Conservation (phyloP, 306 rosid genomes). For the Sicyos edulis region DNA sequence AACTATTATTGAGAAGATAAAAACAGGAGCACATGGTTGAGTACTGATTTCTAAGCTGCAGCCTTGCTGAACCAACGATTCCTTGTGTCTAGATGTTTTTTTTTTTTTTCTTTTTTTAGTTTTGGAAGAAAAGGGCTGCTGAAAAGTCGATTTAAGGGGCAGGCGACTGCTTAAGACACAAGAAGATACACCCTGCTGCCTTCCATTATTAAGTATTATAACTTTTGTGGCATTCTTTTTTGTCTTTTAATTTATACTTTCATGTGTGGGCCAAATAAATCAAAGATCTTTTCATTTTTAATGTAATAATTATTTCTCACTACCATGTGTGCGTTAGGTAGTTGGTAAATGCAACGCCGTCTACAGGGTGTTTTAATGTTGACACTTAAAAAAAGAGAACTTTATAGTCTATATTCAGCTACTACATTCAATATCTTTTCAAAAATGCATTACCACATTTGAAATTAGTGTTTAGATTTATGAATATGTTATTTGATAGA, state of each 20-base stretch:
- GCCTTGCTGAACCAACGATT: conserved; percentile 7
- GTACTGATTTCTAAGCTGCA: background rate
- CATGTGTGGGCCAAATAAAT: conserved; percentile 1
- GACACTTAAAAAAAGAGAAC: too few species aligned
- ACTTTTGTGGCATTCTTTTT: background rate
- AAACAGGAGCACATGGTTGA: conserved; percentile 11
- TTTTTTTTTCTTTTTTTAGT: background rate
- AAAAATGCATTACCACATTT: too few species aligned
- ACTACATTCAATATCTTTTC: too few species aligned
- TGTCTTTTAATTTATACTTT: background rate
- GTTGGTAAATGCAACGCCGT: background rate
- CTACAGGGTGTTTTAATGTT: background rate
- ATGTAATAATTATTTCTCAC: background rate
- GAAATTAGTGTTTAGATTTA: too few species aligned
- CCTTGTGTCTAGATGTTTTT: conserved; percentile 7
- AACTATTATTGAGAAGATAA: background rate
- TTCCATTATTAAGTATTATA: background rate
- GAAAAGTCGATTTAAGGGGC: too few species aligned
- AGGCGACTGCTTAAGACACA: background rate
- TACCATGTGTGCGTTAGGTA: conserved; percentile 9
- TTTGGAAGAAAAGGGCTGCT: conserved; percentile 4
- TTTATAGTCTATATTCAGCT: too few species aligned
- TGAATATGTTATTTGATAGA: too few species aligned
- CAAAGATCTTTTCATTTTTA: background rate
- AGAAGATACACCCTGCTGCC: background rate